Evolutionary conservation across 371 early-diverging fungal species (phyloP), one percentile per base, ranked within the genome.

Genomic region (Smittium culicis): DNA sequence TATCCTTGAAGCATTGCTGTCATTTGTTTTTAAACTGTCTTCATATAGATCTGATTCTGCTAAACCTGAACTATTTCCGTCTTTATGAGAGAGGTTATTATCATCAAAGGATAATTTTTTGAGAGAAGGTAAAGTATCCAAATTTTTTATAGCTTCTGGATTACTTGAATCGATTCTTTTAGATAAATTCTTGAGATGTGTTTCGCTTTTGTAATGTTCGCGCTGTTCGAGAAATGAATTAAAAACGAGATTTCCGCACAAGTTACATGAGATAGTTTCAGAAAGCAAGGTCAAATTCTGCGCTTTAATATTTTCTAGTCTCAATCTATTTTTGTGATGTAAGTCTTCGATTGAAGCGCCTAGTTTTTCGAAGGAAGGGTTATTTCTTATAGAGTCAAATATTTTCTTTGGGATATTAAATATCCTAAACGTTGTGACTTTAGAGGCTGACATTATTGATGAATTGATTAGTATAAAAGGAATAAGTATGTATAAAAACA

Each of bases 161-260:
- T 74, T 70, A 31, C 69, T 67, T 0, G 31, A 33, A 0, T 27
- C 61, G 11, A 0, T 30, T 0, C 11, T 35, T 1, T 1, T 1
- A 1, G n/a, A 65, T 29, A 73, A 61, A 5, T 75, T 77, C 1
- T 28, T n/a, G 17, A 34, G 61, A 58, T 77, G 77, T 66, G 35
- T 31, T 0, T 14, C 24, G 0, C 71, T 67, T 59, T 67, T 74
- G 34, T 68, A 72, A 54, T 77, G 77, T 28, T 27, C 34, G 0
- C 77, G 70, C 63, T 77, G 77, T 61, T 70, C 66, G 11, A 54
- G 61, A 1, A 64, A 35, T 32, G 54, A 62, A 16, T 56, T 63
- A 67, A 77, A 77, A 54, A 63, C 68, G 20, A 67, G 29, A 0
- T 72, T 70, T 8, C 76, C 77, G 61, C 77, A 77, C 1, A 73